Percentiles rank a stretch among this genome's conserved stretches.
Conservation (phyloP, 768 basidiomycete genomes). For the Calocybe gangraenosa region DNA sequence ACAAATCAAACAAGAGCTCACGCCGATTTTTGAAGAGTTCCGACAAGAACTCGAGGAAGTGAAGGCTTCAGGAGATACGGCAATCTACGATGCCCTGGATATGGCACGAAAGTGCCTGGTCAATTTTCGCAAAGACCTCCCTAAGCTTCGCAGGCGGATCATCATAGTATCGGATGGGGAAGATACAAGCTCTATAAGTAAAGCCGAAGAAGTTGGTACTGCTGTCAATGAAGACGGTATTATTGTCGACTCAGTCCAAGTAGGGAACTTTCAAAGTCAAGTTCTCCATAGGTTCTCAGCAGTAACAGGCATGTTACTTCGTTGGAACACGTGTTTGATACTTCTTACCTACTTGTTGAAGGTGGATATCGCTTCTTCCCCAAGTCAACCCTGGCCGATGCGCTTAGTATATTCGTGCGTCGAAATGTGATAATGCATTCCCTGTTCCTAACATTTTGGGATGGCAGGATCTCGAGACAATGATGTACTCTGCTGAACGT, state of each 20-base stretch:
- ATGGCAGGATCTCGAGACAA: conserved; percentile 25
- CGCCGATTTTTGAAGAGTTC: conserved; percentile 24
- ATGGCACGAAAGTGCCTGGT: conserved; percentile 16
- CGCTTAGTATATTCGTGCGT: conserved; percentile 25
- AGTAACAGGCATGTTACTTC: conserved; percentile 19
- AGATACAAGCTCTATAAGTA: conserved; percentile 19
- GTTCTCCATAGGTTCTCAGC: conserved; percentile 23
- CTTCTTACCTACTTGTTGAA: conserved; percentile 1
- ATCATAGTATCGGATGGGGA: conserved; percentile 26
- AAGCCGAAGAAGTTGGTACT: conserved; percentile 17
- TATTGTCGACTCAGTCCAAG: conserved; percentile 26
- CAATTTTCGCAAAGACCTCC: conserved; percentile 19
- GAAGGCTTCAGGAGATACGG: conserved; percentile 20
- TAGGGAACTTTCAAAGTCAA: conserved; percentile 14
- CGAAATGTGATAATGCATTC: not conserved
- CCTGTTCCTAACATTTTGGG: not conserved
- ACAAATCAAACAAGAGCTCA: conserved; percentile 17
- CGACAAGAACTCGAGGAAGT: conserved; percentile 16
- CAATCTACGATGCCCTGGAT: conserved; percentile 25
- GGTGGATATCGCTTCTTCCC: conserved; percentile 27
- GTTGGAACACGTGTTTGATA: not conserved
- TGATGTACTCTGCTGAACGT: conserved; percentile 23
- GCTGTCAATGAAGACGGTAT: conserved; percentile 16
- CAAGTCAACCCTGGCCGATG: conserved; percentile 22
- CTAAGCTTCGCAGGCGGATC: conserved; percentile 20